Conservation (phyloP, 78 protist species). For the slime mould (Dictyostelium discoideum) region DNA sequence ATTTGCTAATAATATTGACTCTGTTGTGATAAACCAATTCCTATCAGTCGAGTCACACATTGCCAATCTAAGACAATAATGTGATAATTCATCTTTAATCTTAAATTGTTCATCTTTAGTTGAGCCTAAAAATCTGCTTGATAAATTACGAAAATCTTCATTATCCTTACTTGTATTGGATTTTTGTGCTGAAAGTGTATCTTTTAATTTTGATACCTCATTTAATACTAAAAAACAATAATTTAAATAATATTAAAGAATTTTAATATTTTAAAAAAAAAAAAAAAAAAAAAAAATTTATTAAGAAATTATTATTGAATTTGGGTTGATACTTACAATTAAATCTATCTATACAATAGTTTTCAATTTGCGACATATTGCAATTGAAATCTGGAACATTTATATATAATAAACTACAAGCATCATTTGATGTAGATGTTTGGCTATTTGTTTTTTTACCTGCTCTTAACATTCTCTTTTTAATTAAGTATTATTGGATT, state of each 20-base stretch:
- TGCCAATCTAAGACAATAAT: conserved; percentile 43
- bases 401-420: not conserved
- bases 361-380: conserved; percentile 21
- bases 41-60: conserved; percentile 38
- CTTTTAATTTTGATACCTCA: not conserved
- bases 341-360: conserved; percentile 21
- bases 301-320: not conserved
- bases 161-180: not conserved
- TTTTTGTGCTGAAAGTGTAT: not conserved
- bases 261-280: not conserved
- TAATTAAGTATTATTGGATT: not conserved
- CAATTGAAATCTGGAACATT: conserved; percentile 3
- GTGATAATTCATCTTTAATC: conserved; percentile 54
- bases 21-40: conserved; percentile 56
- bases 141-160: not conserved
- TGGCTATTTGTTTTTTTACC: not conserved
- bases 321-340: not conserved
- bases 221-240: not conserved
- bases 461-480: not conserved
- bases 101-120: not conserved
- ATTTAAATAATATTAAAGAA: too few species aligned
- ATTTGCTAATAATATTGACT: not conserved
- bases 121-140: not conserved
- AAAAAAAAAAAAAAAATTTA: not conserved
- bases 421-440: not conserved